phyloP scores from a whole-genome alignment of 192 early-diverging fungal species.

The Dissophora globulifera region DNA sequence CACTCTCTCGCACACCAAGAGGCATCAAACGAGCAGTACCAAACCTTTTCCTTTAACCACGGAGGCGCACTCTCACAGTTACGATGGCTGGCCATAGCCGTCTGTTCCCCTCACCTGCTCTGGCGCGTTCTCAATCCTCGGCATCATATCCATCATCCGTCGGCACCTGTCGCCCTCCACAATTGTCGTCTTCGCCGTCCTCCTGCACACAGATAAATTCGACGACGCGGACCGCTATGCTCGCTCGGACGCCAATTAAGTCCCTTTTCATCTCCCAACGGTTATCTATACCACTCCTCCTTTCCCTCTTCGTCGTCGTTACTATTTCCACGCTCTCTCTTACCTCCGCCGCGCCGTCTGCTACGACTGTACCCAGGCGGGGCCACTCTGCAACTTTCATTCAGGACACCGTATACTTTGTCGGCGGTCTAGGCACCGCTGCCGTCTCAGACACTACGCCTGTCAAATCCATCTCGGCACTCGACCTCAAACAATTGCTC shows the following conservation, averaged over 20 bases:
- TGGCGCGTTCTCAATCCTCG: not conserved
- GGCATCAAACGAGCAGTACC: too few relatives aligned
- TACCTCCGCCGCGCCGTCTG: not conserved
- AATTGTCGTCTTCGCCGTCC: too few relatives aligned
- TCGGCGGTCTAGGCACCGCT: constrained; percentile 23
- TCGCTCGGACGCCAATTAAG: not conserved
- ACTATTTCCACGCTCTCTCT: not conserved
- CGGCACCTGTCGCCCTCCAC: too few relatives aligned
- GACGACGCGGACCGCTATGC: not conserved
- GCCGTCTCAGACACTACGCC: not conserved
- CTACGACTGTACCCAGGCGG: constrained; percentile 3
- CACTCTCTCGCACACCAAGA: too few relatives aligned
- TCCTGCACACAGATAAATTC: not conserved
- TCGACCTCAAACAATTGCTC: constrained; percentile 7
- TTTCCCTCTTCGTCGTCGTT: not conserved
- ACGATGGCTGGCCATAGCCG: not conserved
- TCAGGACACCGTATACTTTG: constrained; percentile 29
- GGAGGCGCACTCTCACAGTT: too few relatives aligned
- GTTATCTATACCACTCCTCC: not conserved
- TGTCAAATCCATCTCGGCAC: constrained; percentile 15
- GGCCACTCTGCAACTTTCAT: constrained; percentile 31
- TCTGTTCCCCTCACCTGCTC: not conserved
- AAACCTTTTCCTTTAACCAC: too few relatives aligned
- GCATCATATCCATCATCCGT: too few relatives aligned
- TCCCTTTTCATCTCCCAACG: not conserved